These are phyloP conservation scores for Backusella parvicylindrica DNA, from an alignment of 192 early-diverging fungal genomes.

Conservation along the genomic window DNA sequence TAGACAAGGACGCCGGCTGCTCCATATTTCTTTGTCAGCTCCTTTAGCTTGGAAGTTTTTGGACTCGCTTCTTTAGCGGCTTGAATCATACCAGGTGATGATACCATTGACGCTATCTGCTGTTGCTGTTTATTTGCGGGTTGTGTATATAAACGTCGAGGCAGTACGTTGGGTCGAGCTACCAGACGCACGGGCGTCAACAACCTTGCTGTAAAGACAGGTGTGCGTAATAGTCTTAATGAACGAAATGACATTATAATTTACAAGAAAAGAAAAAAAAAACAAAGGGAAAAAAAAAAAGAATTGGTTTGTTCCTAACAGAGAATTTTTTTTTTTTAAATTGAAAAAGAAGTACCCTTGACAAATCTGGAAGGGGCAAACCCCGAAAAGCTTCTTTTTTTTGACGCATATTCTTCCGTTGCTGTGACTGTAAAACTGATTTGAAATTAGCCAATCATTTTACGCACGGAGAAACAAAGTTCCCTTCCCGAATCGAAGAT, in stretches of 20 bases:
- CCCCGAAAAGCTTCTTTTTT: not conserved
- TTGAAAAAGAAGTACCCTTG: not conserved
- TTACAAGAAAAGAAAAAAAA: not conserved
- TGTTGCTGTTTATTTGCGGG: not conserved
- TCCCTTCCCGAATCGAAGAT: not conserved
- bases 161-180: not conserved
- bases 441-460: not conserved
- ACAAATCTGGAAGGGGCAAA: not conserved
- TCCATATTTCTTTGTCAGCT: conserved; percentile 48
- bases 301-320: not conserved
- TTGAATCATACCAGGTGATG: conserved; percentile 1
- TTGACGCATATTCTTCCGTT: not conserved
- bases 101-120: conserved; percentile 2
- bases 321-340: not conserved
- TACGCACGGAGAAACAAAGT: not conserved
- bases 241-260: not conserved
- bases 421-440: not conserved
- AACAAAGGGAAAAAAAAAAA: not conserved
- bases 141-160: conserved; percentile 3
- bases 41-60: conserved; percentile 21
- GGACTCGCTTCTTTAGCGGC: not conserved
- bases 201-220: not conserved
- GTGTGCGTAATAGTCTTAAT: not conserved
- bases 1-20: conserved; percentile 48
- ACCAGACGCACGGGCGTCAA: not conserved